Evolutionary conservation across 805 yeast genomes (phyloP).

Genomic region (Barnettozyma botsteinii): DNA sequence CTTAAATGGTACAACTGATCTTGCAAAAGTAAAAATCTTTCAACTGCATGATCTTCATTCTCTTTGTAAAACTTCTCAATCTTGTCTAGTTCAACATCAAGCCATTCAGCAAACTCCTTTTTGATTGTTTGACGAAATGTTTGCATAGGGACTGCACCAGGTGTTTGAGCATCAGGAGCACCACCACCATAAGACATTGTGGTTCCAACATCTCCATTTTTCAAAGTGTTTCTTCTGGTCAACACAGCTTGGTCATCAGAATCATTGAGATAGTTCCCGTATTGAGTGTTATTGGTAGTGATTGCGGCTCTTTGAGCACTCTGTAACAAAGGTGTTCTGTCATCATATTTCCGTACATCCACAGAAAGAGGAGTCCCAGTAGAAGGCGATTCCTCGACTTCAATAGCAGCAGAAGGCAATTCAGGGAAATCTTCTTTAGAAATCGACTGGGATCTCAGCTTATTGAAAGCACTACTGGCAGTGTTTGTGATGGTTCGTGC

Average conservation of each 20-base stretch:
- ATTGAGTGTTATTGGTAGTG: neutral
- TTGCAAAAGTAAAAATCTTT: conserved; percentile 55
- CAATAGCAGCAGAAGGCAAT: conserved; percentile 23
- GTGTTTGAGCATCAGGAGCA: conserved; percentile 1
- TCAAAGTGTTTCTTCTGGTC: conserved; percentile 4
- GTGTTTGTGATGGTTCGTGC: conserved; percentile 5
- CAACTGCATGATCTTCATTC: conserved; percentile 54
- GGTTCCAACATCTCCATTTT: neutral
- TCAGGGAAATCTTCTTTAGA: conserved; percentile 9
- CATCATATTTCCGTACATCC: conserved; percentile 12
- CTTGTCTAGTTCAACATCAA: conserved; percentile 53
- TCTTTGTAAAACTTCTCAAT: conserved; percentile 57
- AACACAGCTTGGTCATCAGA: neutral
- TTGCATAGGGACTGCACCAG: conserved; percentile 14
- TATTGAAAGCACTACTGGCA: neutral
- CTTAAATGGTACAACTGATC: conserved; percentile 62
- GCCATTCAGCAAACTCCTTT: conserved; percentile 57
- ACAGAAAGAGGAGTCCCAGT: neutral
- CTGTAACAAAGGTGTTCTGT: conserved; percentile 21
- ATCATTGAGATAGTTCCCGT: neutral
- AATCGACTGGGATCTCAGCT: neutral
- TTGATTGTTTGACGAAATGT: conserved; percentile 32
- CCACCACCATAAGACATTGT: conserved; percentile 20
- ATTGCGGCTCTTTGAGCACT: conserved; percentile 6
- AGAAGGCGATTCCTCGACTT: neutral